Percentiles rank a stretch among this genome's conserved stretches.
These are phyloP conservation scores for Hortiboletus flavorubellus DNA, from an alignment of 768 basidiomycete species.

Conservation along the genomic window DNA sequence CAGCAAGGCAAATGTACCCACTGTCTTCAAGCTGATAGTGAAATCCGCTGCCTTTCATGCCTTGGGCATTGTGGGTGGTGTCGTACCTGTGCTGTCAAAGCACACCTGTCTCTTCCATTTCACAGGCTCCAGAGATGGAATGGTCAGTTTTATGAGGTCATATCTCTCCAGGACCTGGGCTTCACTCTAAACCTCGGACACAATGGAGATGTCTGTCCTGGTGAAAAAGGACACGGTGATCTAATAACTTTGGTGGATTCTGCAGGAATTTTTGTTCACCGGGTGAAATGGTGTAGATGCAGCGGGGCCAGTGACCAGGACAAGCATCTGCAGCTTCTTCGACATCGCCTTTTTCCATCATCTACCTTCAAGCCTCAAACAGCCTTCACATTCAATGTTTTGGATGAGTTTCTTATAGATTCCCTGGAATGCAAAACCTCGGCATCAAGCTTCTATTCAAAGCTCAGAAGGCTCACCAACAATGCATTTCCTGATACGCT, in stretches of 20 bases:
- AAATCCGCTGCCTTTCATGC: too few relatives aligned
- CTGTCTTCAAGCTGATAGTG: too few relatives aligned
- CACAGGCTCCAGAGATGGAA: background rate
- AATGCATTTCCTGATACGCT: background rate
- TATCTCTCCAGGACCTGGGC: background rate
- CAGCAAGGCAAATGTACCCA: too few relatives aligned
- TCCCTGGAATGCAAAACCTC: slow-evolving; percentile 13
- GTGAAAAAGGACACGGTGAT: too few relatives aligned
- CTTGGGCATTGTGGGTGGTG: too few relatives aligned
- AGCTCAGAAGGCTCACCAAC: background rate
- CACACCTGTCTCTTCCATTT: background rate
- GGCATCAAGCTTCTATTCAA: background rate
- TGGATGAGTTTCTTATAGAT: slow-evolving; percentile 21
- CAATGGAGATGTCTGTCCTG: too few relatives aligned
- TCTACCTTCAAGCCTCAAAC: slow-evolving; percentile 9
- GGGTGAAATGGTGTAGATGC: too few relatives aligned
- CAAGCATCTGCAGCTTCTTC: background rate
- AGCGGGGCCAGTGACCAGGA: too few relatives aligned
- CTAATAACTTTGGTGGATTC: background rate
- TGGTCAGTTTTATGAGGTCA: background rate
- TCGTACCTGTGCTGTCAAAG: too few relatives aligned
- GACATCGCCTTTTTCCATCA: background rate
- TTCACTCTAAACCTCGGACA: background rate
- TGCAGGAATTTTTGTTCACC: background rate
- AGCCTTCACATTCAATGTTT: slow-evolving; percentile 21